Evolutionary conservation across 768 basidiomycete species (phyloP), one percentile per base, ranked within the genome.

Genomic region (Plicaturopsis crispa): DNA sequence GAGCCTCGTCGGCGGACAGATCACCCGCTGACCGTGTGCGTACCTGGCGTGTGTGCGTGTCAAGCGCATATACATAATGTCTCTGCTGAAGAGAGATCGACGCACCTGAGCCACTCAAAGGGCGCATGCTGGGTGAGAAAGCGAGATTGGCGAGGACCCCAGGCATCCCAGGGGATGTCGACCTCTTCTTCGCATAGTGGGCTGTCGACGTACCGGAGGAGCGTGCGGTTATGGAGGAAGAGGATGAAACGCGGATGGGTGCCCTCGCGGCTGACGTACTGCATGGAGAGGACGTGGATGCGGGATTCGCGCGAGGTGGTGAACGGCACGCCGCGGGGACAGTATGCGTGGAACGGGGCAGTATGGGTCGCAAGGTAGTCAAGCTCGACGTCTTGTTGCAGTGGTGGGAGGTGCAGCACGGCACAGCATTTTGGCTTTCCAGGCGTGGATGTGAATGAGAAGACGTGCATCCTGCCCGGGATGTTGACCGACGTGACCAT

Each of bases 81-180:
- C 31, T 16, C n/a, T n/a, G n/a, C n/a, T n/a, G n/a, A n/a, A n/a
- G n/a, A n/a, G n/a, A n/a, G n/a, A n/a, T n/a, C 33, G 6, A 40
- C 53, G 17, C 32, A 66, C 65, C 66, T 54, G 22, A 68, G 46
- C 70, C 69, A 72, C 31, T 61, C 55, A 44, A 65, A 68, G 19
- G 40, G 42, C 1, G 40, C 48, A 6, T 43, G 26, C 6, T 57
- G 52, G 10, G 47, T 45, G 8, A 66, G 16, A 39, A 62, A 53
- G 5, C 69, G 49, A 34, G 67, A 55, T 7, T 60, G 43, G 4
- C 34, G 33, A 3, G 46, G 59, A 4, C 67, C 69, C 70, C 69
- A 71, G 18, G 50, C 51, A 2, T 47, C 42, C 69, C 69, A 71
- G 1, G 44, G 48, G 16, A 60, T 46, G 10, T 40, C 30, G 23